phyloP scores from a whole-genome alignment of 2,329 filamentous ascomycete genomes.

The Nannizzia gypsea region DNA sequence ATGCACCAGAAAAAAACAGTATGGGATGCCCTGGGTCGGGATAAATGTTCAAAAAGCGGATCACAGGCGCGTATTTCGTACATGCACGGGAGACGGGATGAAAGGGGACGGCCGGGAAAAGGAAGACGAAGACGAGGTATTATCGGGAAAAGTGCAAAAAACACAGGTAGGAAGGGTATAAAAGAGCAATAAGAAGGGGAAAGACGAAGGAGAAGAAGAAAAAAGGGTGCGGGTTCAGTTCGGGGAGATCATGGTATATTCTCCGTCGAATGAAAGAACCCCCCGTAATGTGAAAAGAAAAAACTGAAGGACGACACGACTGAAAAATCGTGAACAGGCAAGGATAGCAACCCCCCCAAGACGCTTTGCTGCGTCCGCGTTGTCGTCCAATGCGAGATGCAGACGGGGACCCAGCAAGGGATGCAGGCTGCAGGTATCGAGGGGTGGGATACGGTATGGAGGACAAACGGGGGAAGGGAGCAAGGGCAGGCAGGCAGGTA shows the following conservation, averaged over 20 bases:
- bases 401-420: background rate
- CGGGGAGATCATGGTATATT: background rate
- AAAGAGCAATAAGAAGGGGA: background rate
- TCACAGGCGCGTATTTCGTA: background rate
- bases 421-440: background rate
- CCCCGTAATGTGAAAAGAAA: background rate
- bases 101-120: too few relatives aligned
- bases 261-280: background rate
- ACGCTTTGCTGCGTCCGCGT: background rate
- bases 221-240: background rate
- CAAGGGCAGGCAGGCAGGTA: background rate
- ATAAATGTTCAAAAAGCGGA: background rate
- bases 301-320: slow-evolving; percentile 3
- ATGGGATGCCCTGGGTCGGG: background rate
- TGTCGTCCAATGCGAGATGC: background rate
- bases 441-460: slow-evolving; percentile 3
- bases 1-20: slow-evolving; percentile 4
- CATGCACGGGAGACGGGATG: background rate
- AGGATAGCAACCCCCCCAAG: background rate
- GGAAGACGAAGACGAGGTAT: background rate
- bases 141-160: background rate
- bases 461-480: background rate
- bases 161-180: background rate
- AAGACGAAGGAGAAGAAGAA: background rate
- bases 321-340: background rate